Evolutionary conservation across 352 stramenopile genomes (phyloP).

Genomic region (Globisporangium canariense): DNA sequence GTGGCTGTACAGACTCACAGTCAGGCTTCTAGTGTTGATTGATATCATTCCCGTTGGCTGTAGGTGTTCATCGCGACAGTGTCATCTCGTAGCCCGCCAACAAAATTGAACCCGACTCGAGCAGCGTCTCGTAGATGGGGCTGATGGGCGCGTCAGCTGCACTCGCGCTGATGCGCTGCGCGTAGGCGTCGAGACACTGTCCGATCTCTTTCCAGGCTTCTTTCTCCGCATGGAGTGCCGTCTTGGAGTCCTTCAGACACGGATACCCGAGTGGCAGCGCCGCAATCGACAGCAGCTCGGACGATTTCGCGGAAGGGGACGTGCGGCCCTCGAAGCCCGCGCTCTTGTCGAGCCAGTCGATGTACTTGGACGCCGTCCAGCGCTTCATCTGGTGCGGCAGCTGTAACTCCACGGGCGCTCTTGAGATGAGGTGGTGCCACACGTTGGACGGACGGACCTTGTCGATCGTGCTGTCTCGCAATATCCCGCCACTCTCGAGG

Average conservation of each 20-base stretch:
- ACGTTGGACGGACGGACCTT: slow-evolving; percentile 84
- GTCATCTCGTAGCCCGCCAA: slow-evolving; percentile 78
- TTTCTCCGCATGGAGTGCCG: slow-evolving; percentile 57
- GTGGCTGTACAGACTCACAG: too few species aligned
- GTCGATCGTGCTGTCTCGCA: slow-evolving; percentile 71
- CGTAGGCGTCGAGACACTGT: slow-evolving; percentile 79
- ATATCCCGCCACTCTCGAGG: slow-evolving; percentile 53
- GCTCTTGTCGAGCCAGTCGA: slow-evolving; percentile 72
- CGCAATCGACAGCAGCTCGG: slow-evolving; percentile 24
- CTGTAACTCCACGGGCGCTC: slow-evolving; percentile 65
- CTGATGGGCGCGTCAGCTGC: slow-evolving; percentile 38
- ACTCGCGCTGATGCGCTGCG: slow-evolving; percentile 58
- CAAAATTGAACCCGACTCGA: slow-evolving; percentile 73
- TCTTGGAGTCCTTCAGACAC: slow-evolving; percentile 52
- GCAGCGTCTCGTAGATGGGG: slow-evolving; percentile 69
- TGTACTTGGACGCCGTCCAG: slow-evolving; percentile 70
- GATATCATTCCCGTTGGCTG: too few species aligned
- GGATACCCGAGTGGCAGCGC: slow-evolving; percentile 64
- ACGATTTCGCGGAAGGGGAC: slow-evolving; percentile 26
- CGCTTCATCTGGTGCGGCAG: slow-evolving; percentile 74
- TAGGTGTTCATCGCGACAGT: slow-evolving; percentile 7
- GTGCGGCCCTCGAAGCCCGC: slow-evolving; percentile 23
- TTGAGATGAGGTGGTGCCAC: slow-evolving; percentile 80
- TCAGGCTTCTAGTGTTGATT: too few species aligned
- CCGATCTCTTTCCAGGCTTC: slow-evolving; percentile 77